Conservation (phyloP, 192 early-diverging fungal species). For the Dissophora globulifera region DNA sequence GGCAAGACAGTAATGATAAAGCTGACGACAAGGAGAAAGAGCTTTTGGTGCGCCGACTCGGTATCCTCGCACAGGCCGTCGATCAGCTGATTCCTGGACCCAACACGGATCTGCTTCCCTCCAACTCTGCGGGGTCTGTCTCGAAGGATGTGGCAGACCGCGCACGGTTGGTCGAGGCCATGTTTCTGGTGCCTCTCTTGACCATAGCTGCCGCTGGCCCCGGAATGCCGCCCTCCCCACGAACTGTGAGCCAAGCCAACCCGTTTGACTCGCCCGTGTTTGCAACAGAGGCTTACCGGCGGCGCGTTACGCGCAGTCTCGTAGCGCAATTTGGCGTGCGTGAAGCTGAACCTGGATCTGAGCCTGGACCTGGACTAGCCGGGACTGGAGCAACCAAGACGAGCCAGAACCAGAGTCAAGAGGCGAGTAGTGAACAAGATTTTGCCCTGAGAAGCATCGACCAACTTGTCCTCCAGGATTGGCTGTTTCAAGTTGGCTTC, state of each 20-base stretch:
- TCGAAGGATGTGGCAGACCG: slow-evolving; percentile 34
- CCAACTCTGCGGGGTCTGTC: neutral
- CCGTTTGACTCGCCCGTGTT: slow-evolving; percentile 25
- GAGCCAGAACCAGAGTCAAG: too few relatives aligned
- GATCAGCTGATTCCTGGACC: slow-evolving; percentile 23
- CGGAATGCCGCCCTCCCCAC: neutral
- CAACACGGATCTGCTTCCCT: too few relatives aligned
- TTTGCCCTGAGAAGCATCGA: neutral
- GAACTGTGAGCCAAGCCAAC: neutral
- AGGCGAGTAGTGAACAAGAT: too few relatives aligned
- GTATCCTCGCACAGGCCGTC: slow-evolving; percentile 23
- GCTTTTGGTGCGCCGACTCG: slow-evolving; percentile 6
- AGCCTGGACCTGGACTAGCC: too few relatives aligned
- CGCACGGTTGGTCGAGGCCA: slow-evolving; percentile 16
- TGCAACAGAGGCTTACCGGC: slow-evolving; percentile 20
- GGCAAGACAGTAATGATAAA: neutral
- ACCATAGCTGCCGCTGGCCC: neutral
- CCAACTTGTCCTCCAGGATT: slow-evolving; percentile 1
- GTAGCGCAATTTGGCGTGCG: slow-evolving; percentile 20
- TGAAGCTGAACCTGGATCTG: too few relatives aligned
- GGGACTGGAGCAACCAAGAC: too few relatives aligned
- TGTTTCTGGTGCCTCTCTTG: slow-evolving; percentile 23
- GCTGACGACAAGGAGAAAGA: neutral
- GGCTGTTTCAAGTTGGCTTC: slow-evolving; percentile 39
- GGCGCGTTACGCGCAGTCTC: slow-evolving; percentile 9